Percentiles rank a stretch among this genome's conserved stretches.
phyloP scores from a whole-genome alignment of 2,329 filamentous ascomycete genomes.

The Hortaea werneckii region DNA sequence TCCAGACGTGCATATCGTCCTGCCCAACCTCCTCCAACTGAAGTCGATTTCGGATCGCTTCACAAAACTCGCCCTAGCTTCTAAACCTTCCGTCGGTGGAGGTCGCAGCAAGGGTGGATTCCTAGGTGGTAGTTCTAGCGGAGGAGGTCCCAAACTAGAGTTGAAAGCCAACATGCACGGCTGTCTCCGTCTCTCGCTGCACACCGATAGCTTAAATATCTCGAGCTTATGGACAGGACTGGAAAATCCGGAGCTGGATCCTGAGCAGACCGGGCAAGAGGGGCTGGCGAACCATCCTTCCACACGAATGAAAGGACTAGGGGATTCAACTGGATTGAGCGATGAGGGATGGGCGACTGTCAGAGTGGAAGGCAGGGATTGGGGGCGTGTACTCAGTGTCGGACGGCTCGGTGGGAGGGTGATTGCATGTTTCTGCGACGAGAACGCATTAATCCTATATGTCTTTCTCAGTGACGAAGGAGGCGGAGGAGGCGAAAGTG shows the following conservation, averaged over 20 bases:
- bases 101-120: slow-evolving; percentile 25
- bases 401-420: slow-evolving; percentile 81
- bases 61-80: slow-evolving; percentile 61
- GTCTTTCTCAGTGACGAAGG: slow-evolving; percentile 69
- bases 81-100: background rate
- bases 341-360: slow-evolving; percentile 83
- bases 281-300: slow-evolving; percentile 69
- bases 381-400: slow-evolving; percentile 88
- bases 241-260: slow-evolving; percentile 79
- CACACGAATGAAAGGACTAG: slow-evolving; percentile 58
- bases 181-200: slow-evolving; percentile 65
- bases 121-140: slow-evolving; percentile 11
- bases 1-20: slow-evolving; percentile 85
- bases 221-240: slow-evolving; percentile 77
- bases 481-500: slow-evolving; percentile 58
- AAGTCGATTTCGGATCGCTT: slow-evolving; percentile 94
- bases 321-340: slow-evolving; percentile 50
- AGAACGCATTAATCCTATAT: slow-evolving; percentile 71
- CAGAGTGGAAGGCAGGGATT: slow-evolving; percentile 84
- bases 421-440: slow-evolving; percentile 80
- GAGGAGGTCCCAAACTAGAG: slow-evolving; percentile 57
- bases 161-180: slow-evolving; percentile 93
- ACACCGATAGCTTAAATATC: slow-evolving; percentile 76
- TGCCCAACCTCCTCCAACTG: slow-evolving; percentile 77
- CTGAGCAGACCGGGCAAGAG: slow-evolving; percentile 56